phyloP scores from a whole-genome alignment of 2,329 filamentous ascomycete genomes.

The Beauveria bassiana region DNA sequence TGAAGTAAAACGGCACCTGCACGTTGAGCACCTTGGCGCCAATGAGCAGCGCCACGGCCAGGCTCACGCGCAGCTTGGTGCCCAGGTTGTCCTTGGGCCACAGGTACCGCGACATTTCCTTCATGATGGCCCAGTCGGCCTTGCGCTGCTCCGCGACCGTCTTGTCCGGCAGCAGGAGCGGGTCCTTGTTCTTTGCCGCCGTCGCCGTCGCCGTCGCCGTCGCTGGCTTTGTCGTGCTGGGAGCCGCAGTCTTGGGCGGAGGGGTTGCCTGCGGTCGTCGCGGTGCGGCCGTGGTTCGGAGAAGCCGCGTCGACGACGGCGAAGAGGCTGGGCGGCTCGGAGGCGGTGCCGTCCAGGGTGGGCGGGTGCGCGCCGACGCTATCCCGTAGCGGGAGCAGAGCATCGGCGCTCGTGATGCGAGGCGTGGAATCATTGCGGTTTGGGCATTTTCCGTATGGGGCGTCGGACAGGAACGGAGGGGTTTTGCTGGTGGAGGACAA shows the following conservation, averaged over 20 bases:
- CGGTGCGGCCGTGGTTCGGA: slow-evolving; percentile 25
- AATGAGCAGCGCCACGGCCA: slow-evolving; percentile 76
- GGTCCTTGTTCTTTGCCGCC: slow-evolving; percentile 21
- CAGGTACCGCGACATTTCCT: slow-evolving; percentile 91
- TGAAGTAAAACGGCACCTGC: slow-evolving; percentile 98
- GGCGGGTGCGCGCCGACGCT: slow-evolving; percentile 18
- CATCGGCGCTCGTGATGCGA: slow-evolving; percentile 25
- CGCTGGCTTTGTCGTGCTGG: slow-evolving; percentile 13
- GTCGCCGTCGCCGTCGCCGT: slow-evolving; percentile 4
- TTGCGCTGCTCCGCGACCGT: slow-evolving; percentile 83
- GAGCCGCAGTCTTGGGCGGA: slow-evolving; percentile 8
- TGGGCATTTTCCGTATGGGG: not conserved
- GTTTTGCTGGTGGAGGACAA: not conserved
- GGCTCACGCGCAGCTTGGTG: slow-evolving; percentile 75
- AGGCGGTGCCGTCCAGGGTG: slow-evolving; percentile 21
- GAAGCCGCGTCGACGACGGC: slow-evolving; percentile 22
- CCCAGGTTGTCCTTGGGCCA: slow-evolving; percentile 77
- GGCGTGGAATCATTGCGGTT: slow-evolving; percentile 29
- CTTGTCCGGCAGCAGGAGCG: slow-evolving; percentile 28
- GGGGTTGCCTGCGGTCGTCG: slow-evolving; percentile 21
- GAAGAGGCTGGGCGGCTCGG: slow-evolving; percentile 19
- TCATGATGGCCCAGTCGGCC: slow-evolving; percentile 97
- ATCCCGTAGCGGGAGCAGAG: slow-evolving; percentile 24
- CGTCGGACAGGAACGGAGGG: not conserved
- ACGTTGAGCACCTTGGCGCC: slow-evolving; percentile 95